These are phyloP conservation scores for Globisporangium takayamanum DNA, from an alignment of 352 stramenopile species.

Conservation along the genomic window DNA sequence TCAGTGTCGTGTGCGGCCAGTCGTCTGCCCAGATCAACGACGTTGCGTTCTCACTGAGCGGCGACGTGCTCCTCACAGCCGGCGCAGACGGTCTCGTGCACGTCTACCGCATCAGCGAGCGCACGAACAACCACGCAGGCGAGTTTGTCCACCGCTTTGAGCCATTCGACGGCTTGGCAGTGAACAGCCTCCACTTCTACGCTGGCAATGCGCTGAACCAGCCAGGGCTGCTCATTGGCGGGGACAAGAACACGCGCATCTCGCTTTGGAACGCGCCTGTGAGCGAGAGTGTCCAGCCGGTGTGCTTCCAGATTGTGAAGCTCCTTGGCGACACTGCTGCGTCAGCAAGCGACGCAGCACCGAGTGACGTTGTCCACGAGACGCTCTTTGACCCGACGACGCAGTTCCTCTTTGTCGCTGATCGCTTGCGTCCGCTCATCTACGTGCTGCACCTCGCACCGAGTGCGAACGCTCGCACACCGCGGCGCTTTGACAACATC, in stretches of 20 bases:
- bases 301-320: slow-evolving; percentile 60
- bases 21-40: slow-evolving; percentile 71
- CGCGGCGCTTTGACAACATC: slow-evolving; percentile 68
- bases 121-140: slow-evolving; percentile 37
- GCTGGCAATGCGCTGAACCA: slow-evolving; percentile 33
- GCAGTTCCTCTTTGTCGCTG: slow-evolving; percentile 77
- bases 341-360: slow-evolving; percentile 14
- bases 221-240: slow-evolving; percentile 54
- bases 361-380: slow-evolving; percentile 31
- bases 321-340: slow-evolving; percentile 23
- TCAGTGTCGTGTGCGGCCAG: slow-evolving; percentile 67
- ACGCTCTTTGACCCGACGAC: slow-evolving; percentile 61
- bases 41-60: slow-evolving; percentile 61
- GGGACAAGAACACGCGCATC: slow-evolving; percentile 56
- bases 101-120: slow-evolving; percentile 59
- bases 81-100: slow-evolving; percentile 74
- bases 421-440: slow-evolving; percentile 50
- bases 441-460: slow-evolving; percentile 61
- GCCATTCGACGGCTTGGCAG: slow-evolving; percentile 57
- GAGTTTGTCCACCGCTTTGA: slow-evolving; percentile 77
- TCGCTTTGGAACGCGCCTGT: slow-evolving; percentile 55
- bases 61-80: slow-evolving; percentile 53
- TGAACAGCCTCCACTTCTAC: slow-evolving; percentile 74
- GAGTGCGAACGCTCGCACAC: slow-evolving; percentile 25
- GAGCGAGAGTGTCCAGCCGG: slow-evolving; percentile 43